Evolutionary conservation across 1,139 yeast genomes (phyloP), one percentile per base, ranked within the genome.

Genomic region (Blastobotrys petasosporus): DNA sequence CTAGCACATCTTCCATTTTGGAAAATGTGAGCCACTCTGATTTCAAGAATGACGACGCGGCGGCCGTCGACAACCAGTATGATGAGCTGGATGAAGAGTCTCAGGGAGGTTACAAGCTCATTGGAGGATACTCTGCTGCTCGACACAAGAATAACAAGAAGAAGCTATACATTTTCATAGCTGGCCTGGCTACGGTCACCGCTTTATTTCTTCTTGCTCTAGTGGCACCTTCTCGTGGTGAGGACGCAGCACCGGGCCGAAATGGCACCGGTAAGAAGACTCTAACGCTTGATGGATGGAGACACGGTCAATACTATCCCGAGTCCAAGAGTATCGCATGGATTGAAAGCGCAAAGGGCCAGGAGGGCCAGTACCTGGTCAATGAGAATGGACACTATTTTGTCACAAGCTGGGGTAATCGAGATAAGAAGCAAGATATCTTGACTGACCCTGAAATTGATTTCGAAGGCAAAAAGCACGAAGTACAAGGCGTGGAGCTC

Each of bases 341-440:
- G 63, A 49, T 59, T 25, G 55, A 52, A 9, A 49, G 59, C 3
- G 46, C 39, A 25, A 45, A 51, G 10, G 57, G 51, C 16, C 45
- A 52, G 2, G 51, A 50, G 3, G 68, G 68, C 6, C 63, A 62
- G 41, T 62, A 52, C 43, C 35, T 62, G 23, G 50, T 52, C 17
- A 37, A 45, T 3, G 55, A 55, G 37, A 32, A 39, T 11, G 52
- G 48, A 25, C 49, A 50, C 9, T 55, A 44, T 33, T 45, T 50
- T 36, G 39, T 53, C 16, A 49, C 52, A 6, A 47, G 51, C 17
- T 62, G 67, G 66, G 59, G 57, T 23, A 51, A 55, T 37, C 33
- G 54, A 9, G 49, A 51, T 33, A 51, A 52, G 39, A 46, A 51
- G 16, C 53, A 45, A 20, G 41, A 34, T 6, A 45, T 62, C 35